A percentile compares a stretch with the other conserved stretches of the same genome.
Evolutionary conservation across 2,329 filamentous ascomycete species (phyloP).

Genomic region (Bimuria novae-zelandiae): DNA sequence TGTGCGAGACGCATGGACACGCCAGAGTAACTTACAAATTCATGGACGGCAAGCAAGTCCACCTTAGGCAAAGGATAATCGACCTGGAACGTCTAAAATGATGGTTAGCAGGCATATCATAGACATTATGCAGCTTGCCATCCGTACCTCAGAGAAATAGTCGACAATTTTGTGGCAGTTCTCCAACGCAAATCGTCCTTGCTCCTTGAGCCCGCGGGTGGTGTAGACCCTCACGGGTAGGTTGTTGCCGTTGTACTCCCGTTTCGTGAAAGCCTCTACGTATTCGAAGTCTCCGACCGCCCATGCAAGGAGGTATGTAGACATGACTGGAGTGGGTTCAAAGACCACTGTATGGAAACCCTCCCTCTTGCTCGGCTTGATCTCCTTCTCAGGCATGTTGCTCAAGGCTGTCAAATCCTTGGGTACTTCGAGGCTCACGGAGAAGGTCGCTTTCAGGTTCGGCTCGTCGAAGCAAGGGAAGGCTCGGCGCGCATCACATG

Average conservation of each 20-base stretch:
- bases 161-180: conserved; percentile 94
- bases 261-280: conserved; percentile 85
- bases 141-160: conserved; percentile 80
- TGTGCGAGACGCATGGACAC: neutral
- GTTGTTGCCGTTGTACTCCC: conserved; percentile 87
- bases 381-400: conserved; percentile 90
- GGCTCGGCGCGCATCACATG: conserved; percentile 89
- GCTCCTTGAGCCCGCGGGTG: conserved; percentile 89
- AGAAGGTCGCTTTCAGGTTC: conserved; percentile 94
- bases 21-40: conserved; percentile 69
- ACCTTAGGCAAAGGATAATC: conserved; percentile 90
- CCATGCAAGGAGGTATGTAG: conserved; percentile 94
- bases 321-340: conserved; percentile 91
- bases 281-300: conserved; percentile 97
- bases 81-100: conserved; percentile 72
- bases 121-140: neutral
- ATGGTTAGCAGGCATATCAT: conserved; percentile 9
- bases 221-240: conserved; percentile 96
- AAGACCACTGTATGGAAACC: conserved; percentile 82
- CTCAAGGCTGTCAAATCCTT: conserved; percentile 85
- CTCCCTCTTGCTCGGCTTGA: conserved; percentile 71
- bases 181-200: conserved; percentile 85
- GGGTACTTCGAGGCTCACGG: conserved; percentile 90
- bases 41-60: conserved; percentile 93
- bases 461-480: conserved; percentile 99